phyloP scores from a whole-genome alignment of 106 monocot species.

The Allium cepa region DNA sequence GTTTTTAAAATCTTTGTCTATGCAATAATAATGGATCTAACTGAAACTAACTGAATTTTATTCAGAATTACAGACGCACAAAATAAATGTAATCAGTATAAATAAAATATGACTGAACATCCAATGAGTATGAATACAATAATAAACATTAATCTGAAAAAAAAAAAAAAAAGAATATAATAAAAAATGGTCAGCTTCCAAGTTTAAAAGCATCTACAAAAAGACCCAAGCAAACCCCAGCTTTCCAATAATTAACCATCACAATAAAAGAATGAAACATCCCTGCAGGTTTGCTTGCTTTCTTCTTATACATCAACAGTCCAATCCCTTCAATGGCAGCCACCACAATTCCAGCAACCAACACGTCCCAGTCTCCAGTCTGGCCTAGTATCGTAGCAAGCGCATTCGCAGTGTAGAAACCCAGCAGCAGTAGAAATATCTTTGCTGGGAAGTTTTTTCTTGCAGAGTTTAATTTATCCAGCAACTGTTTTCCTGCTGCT shows the following conservation, averaged over 20 bases:
- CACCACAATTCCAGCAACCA: constrained; percentile 88
- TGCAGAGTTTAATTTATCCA: constrained; percentile 62
- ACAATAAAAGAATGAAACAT: constrained; percentile 50
- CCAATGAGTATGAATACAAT: background rate
- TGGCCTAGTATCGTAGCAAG: constrained; percentile 92
- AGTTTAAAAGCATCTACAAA: constrained; percentile 98
- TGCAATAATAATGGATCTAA: no score
- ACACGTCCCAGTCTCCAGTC: constrained; percentile 96
- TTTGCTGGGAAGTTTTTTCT: constrained; percentile 83
- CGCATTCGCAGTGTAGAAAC: constrained; percentile 96
- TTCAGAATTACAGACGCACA: no score
- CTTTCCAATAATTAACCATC: constrained; percentile 93
- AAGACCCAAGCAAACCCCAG: constrained; percentile 89
- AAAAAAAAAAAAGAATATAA: no score
- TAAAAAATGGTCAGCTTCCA: constrained; percentile 48
- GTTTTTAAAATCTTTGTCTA: no score
- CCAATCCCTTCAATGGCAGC: constrained; percentile 93
- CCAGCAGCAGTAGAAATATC: constrained; percentile 85
- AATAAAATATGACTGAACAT: no score
- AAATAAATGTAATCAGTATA: no score
- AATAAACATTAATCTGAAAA: background rate
- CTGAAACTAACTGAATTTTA: no score
- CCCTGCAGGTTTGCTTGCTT: constrained; percentile 25
- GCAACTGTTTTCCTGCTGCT: constrained; percentile 48
- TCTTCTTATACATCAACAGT: constrained; percentile 84